These are phyloP conservation scores for Torulaspora pretoriensis DNA, from an alignment of 1,139 yeast genomes.

Conservation along the genomic window DNA sequence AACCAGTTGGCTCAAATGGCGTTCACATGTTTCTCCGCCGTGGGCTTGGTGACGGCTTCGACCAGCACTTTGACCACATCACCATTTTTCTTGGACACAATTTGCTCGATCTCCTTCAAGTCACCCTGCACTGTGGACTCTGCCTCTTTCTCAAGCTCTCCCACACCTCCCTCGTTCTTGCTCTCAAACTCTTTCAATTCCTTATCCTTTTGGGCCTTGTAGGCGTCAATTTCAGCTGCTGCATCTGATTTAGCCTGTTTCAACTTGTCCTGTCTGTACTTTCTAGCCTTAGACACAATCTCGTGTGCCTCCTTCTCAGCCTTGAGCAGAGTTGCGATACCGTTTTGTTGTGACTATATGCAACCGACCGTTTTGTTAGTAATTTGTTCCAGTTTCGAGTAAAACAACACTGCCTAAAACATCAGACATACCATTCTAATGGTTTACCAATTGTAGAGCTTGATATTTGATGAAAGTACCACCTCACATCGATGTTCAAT, in stretches of 20 bases:
- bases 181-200: conserved; percentile 73
- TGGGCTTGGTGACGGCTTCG: conserved; percentile 74
- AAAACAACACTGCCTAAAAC: not conserved
- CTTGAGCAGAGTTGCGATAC: conserved; percentile 40
- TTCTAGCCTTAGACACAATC: conserved; percentile 79
- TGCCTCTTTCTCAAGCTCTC: conserved; percentile 67
- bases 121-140: conserved; percentile 57
- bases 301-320: conserved; percentile 97
- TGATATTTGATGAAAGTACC: not conserved
- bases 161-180: conserved; percentile 40
- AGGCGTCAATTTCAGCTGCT: conserved; percentile 78
- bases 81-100: conserved; percentile 58
- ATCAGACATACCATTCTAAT: conserved; percentile 9
- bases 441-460: not conserved
- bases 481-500: not conserved
- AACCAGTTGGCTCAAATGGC: conserved; percentile 39
- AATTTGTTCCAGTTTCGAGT: not conserved
- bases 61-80: conserved; percentile 72
- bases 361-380: conserved; percentile 1
- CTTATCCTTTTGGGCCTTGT: conserved; percentile 77
- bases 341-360: conserved; percentile 33
- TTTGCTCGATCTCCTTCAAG: conserved; percentile 56
- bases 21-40: conserved; percentile 77
- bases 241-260: conserved; percentile 96
- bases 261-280: conserved; percentile 53